Evolutionary conservation across 352 stramenopile genomes (phyloP).

Genomic region (Phytophthora pinifolia): DNA sequence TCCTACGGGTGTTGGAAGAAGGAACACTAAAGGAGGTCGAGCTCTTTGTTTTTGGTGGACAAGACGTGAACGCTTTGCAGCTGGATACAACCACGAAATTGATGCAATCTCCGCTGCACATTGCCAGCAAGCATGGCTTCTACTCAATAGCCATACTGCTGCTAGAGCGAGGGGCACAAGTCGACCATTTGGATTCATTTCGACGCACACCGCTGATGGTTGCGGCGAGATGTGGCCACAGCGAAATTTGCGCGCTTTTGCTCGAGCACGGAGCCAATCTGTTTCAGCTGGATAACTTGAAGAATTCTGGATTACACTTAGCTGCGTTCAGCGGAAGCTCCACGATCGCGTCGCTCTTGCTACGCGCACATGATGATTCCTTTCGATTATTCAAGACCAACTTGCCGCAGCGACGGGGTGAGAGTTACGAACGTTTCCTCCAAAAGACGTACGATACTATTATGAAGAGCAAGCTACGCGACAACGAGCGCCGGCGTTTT

Average conservation of each 20-base stretch:
- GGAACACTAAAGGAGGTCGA: slow-evolving; percentile 47
- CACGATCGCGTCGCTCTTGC: slow-evolving; percentile 38
- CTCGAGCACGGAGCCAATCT: slow-evolving; percentile 45
- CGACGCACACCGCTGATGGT: slow-evolving; percentile 60
- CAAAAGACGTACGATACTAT: slow-evolving; percentile 39
- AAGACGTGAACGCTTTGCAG: slow-evolving; percentile 54
- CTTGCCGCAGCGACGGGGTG: slow-evolving; percentile 31
- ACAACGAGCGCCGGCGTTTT: slow-evolving; percentile 67
- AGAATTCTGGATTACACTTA: slow-evolving; percentile 69
- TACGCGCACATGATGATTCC: slow-evolving; percentile 48
- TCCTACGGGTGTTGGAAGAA: slow-evolving; percentile 49
- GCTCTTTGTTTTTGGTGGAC: slow-evolving; percentile 64
- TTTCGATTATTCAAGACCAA: slow-evolving; percentile 47
- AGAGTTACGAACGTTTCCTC: slow-evolving; percentile 41
- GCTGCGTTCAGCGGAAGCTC: slow-evolving; percentile 57
- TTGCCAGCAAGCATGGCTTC: slow-evolving; percentile 54
- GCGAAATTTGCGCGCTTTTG: slow-evolving; percentile 48
- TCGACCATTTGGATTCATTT: slow-evolving; percentile 53
- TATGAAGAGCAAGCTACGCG: slow-evolving; percentile 62
- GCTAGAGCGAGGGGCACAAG: slow-evolving; percentile 41
- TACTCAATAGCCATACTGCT: slow-evolving; percentile 45
- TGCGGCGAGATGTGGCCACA: slow-evolving; percentile 53
- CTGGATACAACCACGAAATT: slow-evolving; percentile 39
- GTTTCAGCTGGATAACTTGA: slow-evolving; percentile 55
- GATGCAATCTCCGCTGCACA: slow-evolving; percentile 48